Percentiles rank a stretch among this genome's conserved stretches.
phyloP scores from a whole-genome alignment of 768 basidiomycete genomes.

The Podaxis sp. region DNA sequence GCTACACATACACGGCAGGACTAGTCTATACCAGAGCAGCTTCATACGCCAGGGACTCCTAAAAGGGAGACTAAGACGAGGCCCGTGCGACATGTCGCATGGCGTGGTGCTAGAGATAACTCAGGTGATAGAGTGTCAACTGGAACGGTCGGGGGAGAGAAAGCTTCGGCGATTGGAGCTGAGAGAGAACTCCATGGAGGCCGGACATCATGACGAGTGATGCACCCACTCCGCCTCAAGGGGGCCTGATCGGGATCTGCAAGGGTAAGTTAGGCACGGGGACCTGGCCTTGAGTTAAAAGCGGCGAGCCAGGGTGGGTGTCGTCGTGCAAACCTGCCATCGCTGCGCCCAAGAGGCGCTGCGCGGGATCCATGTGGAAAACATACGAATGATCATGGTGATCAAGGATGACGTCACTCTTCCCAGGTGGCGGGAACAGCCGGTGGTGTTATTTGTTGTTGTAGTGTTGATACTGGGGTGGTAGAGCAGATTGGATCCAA shows the following conservation, averaged over 20 bases:
- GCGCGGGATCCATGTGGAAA: neutral
- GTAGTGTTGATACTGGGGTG: slow-evolving; percentile 7
- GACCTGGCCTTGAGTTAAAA: neutral
- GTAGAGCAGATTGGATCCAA: slow-evolving; percentile 15
- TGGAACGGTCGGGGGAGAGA: neutral
- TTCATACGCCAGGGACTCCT: neutral
- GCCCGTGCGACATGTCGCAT: neutral
- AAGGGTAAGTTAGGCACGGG: neutral
- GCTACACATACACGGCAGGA: neutral
- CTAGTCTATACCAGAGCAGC: neutral
- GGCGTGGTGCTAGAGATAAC: neutral
- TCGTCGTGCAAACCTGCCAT: neutral
- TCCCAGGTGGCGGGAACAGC: slow-evolving; percentile 25
- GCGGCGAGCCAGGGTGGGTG: neutral
- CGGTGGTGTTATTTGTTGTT: slow-evolving; percentile 11
- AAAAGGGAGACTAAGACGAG: neutral
- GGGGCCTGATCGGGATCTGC: neutral
- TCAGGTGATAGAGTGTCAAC: neutral
- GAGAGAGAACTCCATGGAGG: slow-evolving; percentile 1
- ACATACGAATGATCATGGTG: neutral
- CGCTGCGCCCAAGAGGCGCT: neutral
- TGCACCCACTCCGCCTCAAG: neutral
- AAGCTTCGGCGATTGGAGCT: neutral
- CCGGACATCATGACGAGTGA: neutral
- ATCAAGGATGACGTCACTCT: slow-evolving; percentile 30